Percentiles rank a stretch among this genome's conserved stretches.
phyloP scores from a whole-genome alignment of 1,284 basidiomycete species.

The Neolentinus lepideus region DNA sequence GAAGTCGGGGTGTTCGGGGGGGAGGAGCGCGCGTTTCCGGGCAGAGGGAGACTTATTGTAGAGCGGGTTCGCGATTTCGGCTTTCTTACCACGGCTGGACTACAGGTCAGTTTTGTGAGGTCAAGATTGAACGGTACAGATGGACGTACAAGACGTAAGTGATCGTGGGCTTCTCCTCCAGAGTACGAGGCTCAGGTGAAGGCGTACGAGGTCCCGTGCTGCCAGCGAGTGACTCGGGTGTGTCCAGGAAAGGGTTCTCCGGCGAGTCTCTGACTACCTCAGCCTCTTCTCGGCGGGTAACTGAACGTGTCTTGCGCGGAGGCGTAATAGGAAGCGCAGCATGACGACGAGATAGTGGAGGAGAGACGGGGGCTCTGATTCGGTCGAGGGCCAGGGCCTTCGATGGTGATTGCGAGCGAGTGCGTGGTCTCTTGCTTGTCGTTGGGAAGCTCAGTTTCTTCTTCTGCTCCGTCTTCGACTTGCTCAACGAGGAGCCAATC shows the following conservation, averaged over 20 bases:
- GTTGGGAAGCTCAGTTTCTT: background rate
- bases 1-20: slow-evolving; percentile 43
- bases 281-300: slow-evolving; percentile 7
- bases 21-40: slow-evolving; percentile 35
- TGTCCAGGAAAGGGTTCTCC: slow-evolving; percentile 42
- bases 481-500: slow-evolving; percentile 14
- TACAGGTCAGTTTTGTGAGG: background rate
- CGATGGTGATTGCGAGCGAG: background rate
- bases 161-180: slow-evolving; percentile 40
- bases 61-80: slow-evolving; percentile 42
- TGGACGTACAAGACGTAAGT: slow-evolving; percentile 57
- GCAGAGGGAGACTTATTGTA: slow-evolving; percentile 34
- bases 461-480: slow-evolving; percentile 4
- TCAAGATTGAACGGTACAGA: background rate
- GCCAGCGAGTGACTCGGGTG: slow-evolving; percentile 5
- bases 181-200: slow-evolving; percentile 1
- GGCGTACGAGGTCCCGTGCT: slow-evolving; percentile 12
- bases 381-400: background rate
- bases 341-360: slow-evolving; percentile 26
- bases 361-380: slow-evolving; percentile 20
- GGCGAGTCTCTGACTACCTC: slow-evolving; percentile 41
- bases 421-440: slow-evolving; percentile 8
- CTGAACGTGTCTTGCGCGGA: slow-evolving; percentile 7
- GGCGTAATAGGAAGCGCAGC: slow-evolving; percentile 15
- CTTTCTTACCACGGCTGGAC: slow-evolving; percentile 44